phyloP scores from a whole-genome alignment of 2,329 filamentous ascomycete genomes.

The Xylaria sp. region DNA sequence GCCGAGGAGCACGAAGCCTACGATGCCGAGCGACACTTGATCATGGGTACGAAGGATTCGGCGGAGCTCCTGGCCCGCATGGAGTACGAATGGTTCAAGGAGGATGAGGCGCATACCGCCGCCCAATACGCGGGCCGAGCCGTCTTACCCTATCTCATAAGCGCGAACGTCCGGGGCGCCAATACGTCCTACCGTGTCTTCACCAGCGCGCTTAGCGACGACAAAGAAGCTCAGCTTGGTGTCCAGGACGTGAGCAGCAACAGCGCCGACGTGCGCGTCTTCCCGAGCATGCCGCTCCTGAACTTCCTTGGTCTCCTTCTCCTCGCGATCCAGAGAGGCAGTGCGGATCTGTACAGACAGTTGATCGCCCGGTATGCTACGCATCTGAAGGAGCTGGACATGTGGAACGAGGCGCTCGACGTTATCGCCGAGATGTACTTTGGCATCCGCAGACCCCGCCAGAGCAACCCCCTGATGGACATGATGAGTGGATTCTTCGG shows the following conservation, averaged over 20 bases:
- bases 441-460: constrained; percentile 77
- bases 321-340: constrained; percentile 74
- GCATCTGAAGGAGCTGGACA: constrained; percentile 69
- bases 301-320: constrained; percentile 89
- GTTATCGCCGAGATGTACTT: constrained; percentile 97
- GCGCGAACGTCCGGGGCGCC: constrained; percentile 85
- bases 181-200: constrained; percentile 77
- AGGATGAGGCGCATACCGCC: constrained; percentile 82
- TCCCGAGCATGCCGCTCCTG: constrained; percentile 84
- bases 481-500: constrained; percentile 98
- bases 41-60: constrained; percentile 85
- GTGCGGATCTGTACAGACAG: constrained; percentile 72
- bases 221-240: constrained; percentile 52
- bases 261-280: constrained; percentile 70
- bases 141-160: constrained; percentile 83
- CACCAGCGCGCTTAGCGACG: constrained; percentile 56
- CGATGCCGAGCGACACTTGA: constrained; percentile 85
- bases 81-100: constrained; percentile 90
- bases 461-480: constrained; percentile 89
- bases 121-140: constrained; percentile 80
- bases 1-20: constrained; percentile 91
- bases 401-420: constrained; percentile 77
- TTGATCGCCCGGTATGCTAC: constrained; percentile 74
- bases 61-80: constrained; percentile 72
- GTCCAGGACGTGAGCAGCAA: constrained; percentile 76